Evolutionary conservation across 139 green algal species (phyloP).

Genomic region (Micractinium sp.): DNA sequence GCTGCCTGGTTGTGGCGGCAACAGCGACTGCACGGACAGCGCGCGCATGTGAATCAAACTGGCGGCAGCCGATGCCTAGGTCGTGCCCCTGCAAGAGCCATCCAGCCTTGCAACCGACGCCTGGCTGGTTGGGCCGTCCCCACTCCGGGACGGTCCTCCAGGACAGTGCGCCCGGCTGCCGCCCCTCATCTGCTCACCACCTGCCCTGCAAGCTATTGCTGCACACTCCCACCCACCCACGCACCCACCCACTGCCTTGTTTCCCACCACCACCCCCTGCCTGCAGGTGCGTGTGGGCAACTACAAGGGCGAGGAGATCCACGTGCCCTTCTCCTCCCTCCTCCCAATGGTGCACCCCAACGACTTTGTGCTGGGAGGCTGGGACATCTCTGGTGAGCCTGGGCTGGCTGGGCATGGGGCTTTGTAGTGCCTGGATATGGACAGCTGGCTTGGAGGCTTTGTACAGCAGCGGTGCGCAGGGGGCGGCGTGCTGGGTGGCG

Average conservation of each 20-base stretch:
- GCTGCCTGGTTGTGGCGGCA: too few species aligned
- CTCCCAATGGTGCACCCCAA: constrained; percentile 96
- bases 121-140: too few species aligned
- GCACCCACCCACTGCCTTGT: neutral
- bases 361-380: constrained; percentile 96
- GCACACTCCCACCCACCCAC: too few species aligned
- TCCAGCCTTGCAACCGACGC: too few species aligned
- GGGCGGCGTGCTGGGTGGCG: too few species aligned
- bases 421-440: neutral
- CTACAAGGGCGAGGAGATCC: constrained; percentile 94
- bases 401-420: too few species aligned
- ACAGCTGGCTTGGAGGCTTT: neutral
- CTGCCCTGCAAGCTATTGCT: too few species aligned
- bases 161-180: too few species aligned
- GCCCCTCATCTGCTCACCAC: too few species aligned
- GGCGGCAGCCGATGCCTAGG: neutral
- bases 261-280: neutral
- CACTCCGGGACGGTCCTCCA: too few species aligned
- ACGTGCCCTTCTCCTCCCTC: constrained; percentile 91
- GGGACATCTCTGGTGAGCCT: constrained; percentile 90
- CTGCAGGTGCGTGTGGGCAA: constrained; percentile 83
- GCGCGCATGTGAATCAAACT: neutral
- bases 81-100: neutral
- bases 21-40: neutral
- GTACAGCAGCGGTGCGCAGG: too few species aligned